A percentile compares a stretch with the other conserved stretches of the same genome.
phyloP scores from a whole-genome alignment of 371 early-diverging fungal genomes.

The Zychaea mexicana region DNA sequence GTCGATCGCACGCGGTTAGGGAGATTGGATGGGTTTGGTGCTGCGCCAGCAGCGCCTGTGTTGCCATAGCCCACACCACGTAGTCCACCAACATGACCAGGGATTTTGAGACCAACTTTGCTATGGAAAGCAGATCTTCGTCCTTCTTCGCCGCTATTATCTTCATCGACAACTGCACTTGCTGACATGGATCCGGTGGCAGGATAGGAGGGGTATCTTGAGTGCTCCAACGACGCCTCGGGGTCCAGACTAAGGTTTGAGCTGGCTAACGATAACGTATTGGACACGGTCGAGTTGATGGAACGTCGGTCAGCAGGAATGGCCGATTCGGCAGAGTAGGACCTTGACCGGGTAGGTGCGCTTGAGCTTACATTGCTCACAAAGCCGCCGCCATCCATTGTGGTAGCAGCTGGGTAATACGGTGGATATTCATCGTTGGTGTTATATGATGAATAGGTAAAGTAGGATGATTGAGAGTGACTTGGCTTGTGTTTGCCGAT shows the following conservation, averaged over 20 bases:
- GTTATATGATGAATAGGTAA: conserved; percentile 14
- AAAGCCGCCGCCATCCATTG: background rate
- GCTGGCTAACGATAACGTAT: conserved; percentile 34
- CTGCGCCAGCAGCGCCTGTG: background rate
- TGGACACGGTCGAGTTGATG: conserved; percentile 30
- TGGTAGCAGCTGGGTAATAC: conserved; percentile 4
- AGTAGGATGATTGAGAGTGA: conserved; percentile 39
- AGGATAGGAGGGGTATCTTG: background rate
- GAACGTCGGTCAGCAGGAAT: conserved; percentile 17
- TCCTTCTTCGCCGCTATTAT: conserved; percentile 12
- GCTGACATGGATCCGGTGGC: background rate
- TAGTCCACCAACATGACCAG: conserved; percentile 7
- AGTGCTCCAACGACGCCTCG: conserved; percentile 10
- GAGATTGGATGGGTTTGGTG: background rate
- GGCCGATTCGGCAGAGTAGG: conserved; percentile 2
- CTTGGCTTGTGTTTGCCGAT: conserved; percentile 23
- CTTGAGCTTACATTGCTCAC: background rate
- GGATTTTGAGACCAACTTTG: conserved; percentile 26
- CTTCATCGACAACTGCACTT: background rate
- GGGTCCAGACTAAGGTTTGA: conserved; percentile 32
- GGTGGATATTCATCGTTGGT: conserved; percentile 16
- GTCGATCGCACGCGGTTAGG: background rate
- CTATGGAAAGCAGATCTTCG: conserved; percentile 28
- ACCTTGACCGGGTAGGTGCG: background rate
- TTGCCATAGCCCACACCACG: conserved; percentile 3